A percentile compares a stretch with the other conserved stretches of the same genome.
Conservation (phyloP, 169 alveolate genomes). For the Cryptosporidium ubiquitum region DNA sequence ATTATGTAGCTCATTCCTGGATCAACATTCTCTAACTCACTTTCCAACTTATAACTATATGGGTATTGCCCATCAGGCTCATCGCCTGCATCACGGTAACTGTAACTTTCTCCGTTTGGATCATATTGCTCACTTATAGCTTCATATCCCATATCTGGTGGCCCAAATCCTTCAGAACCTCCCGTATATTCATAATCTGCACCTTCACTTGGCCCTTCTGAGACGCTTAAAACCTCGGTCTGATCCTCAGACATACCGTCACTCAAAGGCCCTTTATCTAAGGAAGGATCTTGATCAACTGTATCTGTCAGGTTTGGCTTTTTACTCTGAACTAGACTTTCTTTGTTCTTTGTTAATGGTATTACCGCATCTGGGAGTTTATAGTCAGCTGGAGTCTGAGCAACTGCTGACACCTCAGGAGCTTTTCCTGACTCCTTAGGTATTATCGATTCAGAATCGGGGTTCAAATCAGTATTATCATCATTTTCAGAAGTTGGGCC, state of each 20-base stretch:
- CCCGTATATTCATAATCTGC: slow-evolving; percentile 44
- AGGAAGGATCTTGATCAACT: background rate
- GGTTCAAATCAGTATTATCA: background rate
- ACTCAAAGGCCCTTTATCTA: background rate
- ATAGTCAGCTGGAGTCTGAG: slow-evolving; percentile 73
- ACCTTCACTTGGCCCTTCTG: slow-evolving; percentile 9
- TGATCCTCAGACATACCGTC: slow-evolving; percentile 19
- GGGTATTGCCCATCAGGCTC: background rate
- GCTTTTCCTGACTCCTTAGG: background rate
- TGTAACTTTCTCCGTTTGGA: slow-evolving; percentile 16
- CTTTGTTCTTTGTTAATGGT: slow-evolving; percentile 26
- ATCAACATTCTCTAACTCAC: slow-evolving; percentile 20
- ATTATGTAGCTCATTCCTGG: slow-evolving; percentile 51
- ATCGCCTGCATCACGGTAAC: slow-evolving; percentile 4
- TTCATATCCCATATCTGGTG: slow-evolving; percentile 55
- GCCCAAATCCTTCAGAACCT: slow-evolving; percentile 63
- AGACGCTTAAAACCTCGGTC: slow-evolving; percentile 23
- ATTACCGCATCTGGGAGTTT: slow-evolving; percentile 61
- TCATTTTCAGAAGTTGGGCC: background rate
- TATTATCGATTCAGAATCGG: background rate
- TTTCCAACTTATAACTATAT: background rate
- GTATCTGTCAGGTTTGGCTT: background rate
- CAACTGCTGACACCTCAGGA: slow-evolving; percentile 31
- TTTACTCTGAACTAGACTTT: background rate
- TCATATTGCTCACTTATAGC: background rate